Conservation (phyloP, 768 basidiomycete genomes). For the Solioccasus polychromus region DNA sequence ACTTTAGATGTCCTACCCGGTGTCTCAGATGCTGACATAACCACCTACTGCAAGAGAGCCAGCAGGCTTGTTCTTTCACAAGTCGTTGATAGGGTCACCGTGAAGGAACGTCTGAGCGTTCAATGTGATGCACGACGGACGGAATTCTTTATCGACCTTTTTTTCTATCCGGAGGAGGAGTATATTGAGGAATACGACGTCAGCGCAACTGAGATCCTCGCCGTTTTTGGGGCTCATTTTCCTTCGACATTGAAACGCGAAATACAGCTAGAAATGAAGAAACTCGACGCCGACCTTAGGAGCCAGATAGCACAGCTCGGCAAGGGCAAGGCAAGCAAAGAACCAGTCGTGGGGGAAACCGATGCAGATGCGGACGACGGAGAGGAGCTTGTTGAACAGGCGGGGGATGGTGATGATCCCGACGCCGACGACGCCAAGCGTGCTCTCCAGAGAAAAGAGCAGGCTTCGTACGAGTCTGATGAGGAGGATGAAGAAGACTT, state of each 20-base stretch:
- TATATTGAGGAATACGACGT: constrained; percentile 83
- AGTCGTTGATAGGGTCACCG: constrained; percentile 76
- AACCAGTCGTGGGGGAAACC: constrained; percentile 40
- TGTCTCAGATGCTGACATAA: constrained; percentile 53
- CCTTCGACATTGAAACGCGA: constrained; percentile 81
- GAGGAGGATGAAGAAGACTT: constrained; percentile 47
- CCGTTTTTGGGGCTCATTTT: constrained; percentile 70
- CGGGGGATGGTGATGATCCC: constrained; percentile 73
- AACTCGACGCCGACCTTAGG: constrained; percentile 74
- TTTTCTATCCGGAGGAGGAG: constrained; percentile 84
- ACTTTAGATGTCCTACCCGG: constrained; percentile 65
- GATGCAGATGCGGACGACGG: constrained; percentile 56
- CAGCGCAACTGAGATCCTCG: constrained; percentile 66
- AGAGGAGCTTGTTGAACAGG: constrained; percentile 36
- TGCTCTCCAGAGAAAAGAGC: constrained; percentile 66
- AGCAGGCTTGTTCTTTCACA: constrained; percentile 85
- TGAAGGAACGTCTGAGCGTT: constrained; percentile 72
- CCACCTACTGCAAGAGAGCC: constrained; percentile 84
- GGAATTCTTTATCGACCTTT: constrained; percentile 75
- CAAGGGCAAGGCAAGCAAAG: constrained; percentile 59
- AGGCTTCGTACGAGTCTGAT: constrained; percentile 67
- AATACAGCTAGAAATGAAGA: constrained; percentile 82
- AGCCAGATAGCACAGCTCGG: constrained; percentile 80
- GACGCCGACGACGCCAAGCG: constrained; percentile 82
- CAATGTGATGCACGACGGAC: constrained; percentile 70